phyloP scores from a whole-genome alignment of 441 rosid species.

The Jatropha multifida region DNA sequence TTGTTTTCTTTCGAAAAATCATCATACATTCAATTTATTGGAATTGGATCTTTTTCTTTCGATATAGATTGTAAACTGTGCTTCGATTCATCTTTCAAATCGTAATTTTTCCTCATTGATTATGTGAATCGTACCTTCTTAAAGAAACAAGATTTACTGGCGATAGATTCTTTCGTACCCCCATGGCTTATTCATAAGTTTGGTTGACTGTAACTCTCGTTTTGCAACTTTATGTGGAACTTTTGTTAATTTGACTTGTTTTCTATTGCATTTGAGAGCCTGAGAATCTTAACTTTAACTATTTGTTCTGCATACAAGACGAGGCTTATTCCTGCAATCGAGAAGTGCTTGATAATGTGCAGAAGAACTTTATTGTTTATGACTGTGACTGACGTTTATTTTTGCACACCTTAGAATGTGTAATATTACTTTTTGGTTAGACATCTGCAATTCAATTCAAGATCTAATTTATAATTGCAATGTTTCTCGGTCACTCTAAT shows the following conservation, averaged over 20 bases:
- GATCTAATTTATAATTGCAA: not conserved
- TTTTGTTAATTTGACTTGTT: not conserved
- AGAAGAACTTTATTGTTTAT: not conserved
- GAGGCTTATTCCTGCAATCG: not conserved
- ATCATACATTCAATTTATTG: too few relatives aligned
- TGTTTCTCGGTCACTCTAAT: not conserved
- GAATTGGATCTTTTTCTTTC: too few relatives aligned
- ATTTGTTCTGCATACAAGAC: not conserved
- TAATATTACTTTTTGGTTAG: not conserved
- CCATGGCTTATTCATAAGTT: too few relatives aligned
- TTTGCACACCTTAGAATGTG: not conserved
- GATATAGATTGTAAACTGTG: not conserved
- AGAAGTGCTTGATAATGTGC: not conserved
- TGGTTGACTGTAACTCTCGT: not conserved
- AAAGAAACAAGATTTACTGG: not conserved
- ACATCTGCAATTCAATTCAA: not conserved
- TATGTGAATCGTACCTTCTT: not conserved
- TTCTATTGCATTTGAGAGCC: not conserved
- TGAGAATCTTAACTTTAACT: not conserved
- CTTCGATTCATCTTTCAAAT: not conserved
- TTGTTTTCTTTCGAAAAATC: too few relatives aligned
- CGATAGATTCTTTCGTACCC: not conserved
- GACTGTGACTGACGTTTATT: not conserved
- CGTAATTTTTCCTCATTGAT: too few relatives aligned
- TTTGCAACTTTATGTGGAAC: too few relatives aligned